Conservation (phyloP, 192 early-diverging fungal species). For the Coemansia sp. region DNA sequence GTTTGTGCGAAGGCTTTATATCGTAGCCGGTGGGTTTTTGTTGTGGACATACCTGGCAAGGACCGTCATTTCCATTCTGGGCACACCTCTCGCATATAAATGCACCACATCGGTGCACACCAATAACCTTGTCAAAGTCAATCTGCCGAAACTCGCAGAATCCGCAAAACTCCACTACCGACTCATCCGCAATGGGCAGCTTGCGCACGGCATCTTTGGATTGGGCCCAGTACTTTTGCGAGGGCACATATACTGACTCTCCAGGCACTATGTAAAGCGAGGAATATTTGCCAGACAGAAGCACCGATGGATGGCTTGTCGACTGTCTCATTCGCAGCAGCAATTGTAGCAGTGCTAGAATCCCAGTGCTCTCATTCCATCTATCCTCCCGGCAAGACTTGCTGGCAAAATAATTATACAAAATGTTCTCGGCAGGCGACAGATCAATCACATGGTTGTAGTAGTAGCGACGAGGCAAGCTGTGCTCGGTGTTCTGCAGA, state of each 20-base stretch:
- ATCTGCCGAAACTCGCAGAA: not conserved
- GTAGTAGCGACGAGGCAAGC: slow-evolving; percentile 54
- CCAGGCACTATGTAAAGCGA: too few relatives aligned
- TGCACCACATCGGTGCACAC: not conserved
- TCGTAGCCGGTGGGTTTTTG: not conserved
- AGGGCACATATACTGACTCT: too few relatives aligned
- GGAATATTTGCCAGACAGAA: too few relatives aligned
- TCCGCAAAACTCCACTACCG: not conserved
- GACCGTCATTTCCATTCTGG: not conserved
- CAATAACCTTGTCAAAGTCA: not conserved
- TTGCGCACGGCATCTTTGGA: not conserved
- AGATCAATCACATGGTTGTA: slow-evolving; percentile 32
- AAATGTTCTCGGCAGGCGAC: slow-evolving; percentile 40
- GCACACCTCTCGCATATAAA: not conserved
- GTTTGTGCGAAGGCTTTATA: not conserved
- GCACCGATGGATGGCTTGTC: not conserved
- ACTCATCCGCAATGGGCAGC: not conserved
- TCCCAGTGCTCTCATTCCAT: too few relatives aligned
- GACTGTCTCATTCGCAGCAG: not conserved
- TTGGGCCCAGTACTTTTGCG: not conserved
- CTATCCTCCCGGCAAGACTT: too few relatives aligned
- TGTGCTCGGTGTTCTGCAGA: slow-evolving; percentile 59
- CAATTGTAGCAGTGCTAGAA: slow-evolving; percentile 7
- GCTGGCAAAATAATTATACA: slow-evolving; percentile 36
- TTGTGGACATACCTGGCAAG: not conserved